These are phyloP conservation scores for Lachancea kluyveri DNA, from an alignment of 805 yeast genomes.

Conservation along the genomic window DNA sequence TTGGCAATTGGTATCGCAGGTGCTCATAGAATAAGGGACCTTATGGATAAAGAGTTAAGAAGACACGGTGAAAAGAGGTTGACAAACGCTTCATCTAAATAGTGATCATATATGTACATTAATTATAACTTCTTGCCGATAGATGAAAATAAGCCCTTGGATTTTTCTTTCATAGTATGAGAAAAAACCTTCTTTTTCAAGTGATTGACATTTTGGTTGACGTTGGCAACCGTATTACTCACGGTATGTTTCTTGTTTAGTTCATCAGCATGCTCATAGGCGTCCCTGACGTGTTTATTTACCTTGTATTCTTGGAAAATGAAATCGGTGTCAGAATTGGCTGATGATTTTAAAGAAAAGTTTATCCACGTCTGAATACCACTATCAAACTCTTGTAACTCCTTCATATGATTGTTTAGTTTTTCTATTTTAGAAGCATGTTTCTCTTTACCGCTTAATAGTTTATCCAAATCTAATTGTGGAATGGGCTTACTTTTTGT, in stretches of 20 bases:
- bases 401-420: constrained; percentile 27
- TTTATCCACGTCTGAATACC: constrained; percentile 55
- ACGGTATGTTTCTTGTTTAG: constrained; percentile 33
- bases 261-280: constrained; percentile 57
- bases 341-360: constrained; percentile 27
- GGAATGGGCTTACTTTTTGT: constrained; percentile 36
- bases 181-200: constrained; percentile 45
- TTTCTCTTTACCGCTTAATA: constrained; percentile 27
- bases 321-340: constrained; percentile 27
- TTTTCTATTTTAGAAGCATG: constrained; percentile 23
- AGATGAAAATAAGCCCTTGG: constrained; percentile 45
- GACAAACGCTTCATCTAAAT: constrained; percentile 31
- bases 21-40: constrained; percentile 68
- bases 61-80: constrained; percentile 60
- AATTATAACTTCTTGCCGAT: constrained; percentile 49
- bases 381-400: constrained; percentile 41
- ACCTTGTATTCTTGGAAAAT: constrained; percentile 36
- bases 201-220: constrained; percentile 43
- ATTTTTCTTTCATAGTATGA: constrained; percentile 44
- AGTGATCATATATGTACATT: constrained; percentile 7
- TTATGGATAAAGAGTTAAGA: constrained; percentile 83
- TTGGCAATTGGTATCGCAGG: constrained; percentile 84
- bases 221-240: constrained; percentile 35
- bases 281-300: constrained; percentile 50
- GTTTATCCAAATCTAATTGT: constrained; percentile 36